Conservation (phyloP, 768 basidiomycete species). For the Arthromyces matolae region DNA sequence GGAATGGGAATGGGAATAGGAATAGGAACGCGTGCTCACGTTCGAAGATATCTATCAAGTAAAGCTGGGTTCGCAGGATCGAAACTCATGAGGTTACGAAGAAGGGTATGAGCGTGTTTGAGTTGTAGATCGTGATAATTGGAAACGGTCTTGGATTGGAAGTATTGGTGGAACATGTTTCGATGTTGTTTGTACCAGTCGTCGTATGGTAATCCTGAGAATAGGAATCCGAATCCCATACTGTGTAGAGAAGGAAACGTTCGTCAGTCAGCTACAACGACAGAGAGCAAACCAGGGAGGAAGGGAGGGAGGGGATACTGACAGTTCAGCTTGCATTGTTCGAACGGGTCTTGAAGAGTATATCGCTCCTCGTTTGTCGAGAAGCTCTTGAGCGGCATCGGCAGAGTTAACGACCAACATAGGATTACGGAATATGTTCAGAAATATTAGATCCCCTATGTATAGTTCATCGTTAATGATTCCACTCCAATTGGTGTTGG, state of each 20-base stretch:
- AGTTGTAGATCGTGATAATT: constrained; percentile 20
- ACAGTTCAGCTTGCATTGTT: constrained; percentile 17
- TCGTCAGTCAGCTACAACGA: too few relatives aligned
- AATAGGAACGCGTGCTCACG: too few relatives aligned
- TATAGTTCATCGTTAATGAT: background rate
- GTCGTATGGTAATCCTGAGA: constrained; percentile 21
- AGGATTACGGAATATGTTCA: constrained; percentile 6
- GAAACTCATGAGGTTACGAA: constrained; percentile 17
- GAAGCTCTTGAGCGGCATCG: constrained; percentile 34
- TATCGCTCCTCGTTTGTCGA: constrained; percentile 41
- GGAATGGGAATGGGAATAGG: too few relatives aligned
- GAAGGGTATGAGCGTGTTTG: constrained; percentile 20
- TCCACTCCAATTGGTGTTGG: too few relatives aligned
- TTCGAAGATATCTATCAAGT: constrained; percentile 23
- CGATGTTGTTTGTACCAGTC: constrained; percentile 21
- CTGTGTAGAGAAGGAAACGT: constrained; percentile 3
- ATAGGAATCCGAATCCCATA: constrained; percentile 19
- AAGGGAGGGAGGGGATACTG: background rate
- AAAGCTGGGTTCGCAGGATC: constrained; percentile 15
- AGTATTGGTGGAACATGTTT: constrained; percentile 23
- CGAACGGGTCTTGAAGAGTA: constrained; percentile 32
- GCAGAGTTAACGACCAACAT: constrained; percentile 29
- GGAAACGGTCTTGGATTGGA: constrained; percentile 16
- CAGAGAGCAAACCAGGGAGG: background rate
- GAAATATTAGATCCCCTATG: constrained; percentile 7